These are phyloP conservation scores for Thymus quinquecostatus DNA, from an alignment of 257 asterid genomes.

Conservation along the genomic window DNA sequence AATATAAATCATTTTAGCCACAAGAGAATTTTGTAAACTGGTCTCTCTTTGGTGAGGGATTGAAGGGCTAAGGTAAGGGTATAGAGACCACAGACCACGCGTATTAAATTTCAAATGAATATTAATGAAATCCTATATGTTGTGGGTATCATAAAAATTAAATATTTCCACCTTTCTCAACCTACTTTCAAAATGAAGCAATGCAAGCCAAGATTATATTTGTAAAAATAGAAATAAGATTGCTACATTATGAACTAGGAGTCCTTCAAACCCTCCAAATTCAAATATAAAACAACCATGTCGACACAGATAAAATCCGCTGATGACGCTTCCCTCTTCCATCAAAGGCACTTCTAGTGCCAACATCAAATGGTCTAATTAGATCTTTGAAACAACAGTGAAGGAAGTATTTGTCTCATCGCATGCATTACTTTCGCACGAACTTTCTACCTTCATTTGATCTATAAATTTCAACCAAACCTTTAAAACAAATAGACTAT, in stretches of 20 bases:
- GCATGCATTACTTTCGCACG: conserved; percentile 1
- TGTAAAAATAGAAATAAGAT: not conserved
- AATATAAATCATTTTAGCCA: not conserved
- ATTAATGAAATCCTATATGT: conserved; percentile 3
- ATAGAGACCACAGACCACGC: conserved; percentile 6
- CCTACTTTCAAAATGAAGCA: conserved; percentile 1
- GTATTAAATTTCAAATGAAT: not conserved
- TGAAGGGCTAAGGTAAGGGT: not conserved
- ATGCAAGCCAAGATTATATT: not conserved
- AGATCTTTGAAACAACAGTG: not conserved
- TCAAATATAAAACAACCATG: conserved; percentile 10
- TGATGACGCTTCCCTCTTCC: not conserved
- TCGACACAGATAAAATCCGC: conserved; percentile 12
- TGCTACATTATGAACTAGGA: not conserved
- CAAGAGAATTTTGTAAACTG: not conserved
- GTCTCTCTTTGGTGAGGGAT: not conserved
- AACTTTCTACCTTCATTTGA: conserved; percentile 4
- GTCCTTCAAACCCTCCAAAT: not conserved
- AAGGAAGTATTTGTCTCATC: conserved; percentile 1
- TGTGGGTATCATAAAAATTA: not conserved
- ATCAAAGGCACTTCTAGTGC: not conserved
- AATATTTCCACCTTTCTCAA: not conserved
- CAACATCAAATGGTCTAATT: not conserved
- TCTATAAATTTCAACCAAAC: conserved; percentile 10
- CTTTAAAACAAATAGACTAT: conserved; percentile 10